Evolutionary conservation across 1,139 yeast species (phyloP).

Genomic region (Yamadazyma trypodendri): DNA sequence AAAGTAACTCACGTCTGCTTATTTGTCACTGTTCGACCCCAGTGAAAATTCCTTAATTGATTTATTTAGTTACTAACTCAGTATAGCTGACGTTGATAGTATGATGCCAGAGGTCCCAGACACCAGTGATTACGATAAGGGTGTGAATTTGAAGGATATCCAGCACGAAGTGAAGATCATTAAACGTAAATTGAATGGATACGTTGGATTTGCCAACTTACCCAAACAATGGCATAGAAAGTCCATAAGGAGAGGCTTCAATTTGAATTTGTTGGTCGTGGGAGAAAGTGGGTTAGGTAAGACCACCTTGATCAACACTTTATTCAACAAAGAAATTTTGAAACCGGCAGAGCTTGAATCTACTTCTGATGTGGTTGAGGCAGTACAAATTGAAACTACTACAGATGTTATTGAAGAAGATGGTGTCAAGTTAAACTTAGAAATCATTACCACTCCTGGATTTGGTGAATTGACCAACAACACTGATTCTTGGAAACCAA

Average conservation of each 20-base stretch:
- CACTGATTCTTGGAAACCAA: slow-evolving; percentile 88
- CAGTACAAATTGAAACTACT: slow-evolving; percentile 55
- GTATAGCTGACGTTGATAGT: slow-evolving; percentile 17
- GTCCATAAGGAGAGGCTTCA: slow-evolving; percentile 91
- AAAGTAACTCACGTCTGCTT: too few species aligned
- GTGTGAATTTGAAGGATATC: slow-evolving; percentile 11
- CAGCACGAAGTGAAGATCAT: slow-evolving; percentile 55
- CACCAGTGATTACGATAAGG: slow-evolving; percentile 16
- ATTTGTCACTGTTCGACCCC: neutral
- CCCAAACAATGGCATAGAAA: slow-evolving; percentile 99
- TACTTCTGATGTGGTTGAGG: slow-evolving; percentile 14
- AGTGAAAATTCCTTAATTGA: neutral
- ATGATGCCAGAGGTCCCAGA: slow-evolving; percentile 20
- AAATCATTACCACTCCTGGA: slow-evolving; percentile 89
- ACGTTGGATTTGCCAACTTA: slow-evolving; percentile 95
- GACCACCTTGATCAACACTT: slow-evolving; percentile 85
- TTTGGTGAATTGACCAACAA: slow-evolving; percentile 92
- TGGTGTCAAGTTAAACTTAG: slow-evolving; percentile 83
- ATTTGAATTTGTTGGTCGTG: slow-evolving; percentile 82
- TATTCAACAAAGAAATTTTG: slow-evolving; percentile 78
- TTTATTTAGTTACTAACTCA: neutral
- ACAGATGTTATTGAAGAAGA: slow-evolving; percentile 84
- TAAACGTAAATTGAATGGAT: slow-evolving; percentile 82
- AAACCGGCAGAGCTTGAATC: slow-evolving; percentile 18
- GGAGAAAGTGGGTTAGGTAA: slow-evolving; percentile 95